A percentile compares a stretch with the other conserved stretches of the same genome.
Conservation (phyloP, 208 protist genomes). For the Wallacemonas collosoma region DNA sequence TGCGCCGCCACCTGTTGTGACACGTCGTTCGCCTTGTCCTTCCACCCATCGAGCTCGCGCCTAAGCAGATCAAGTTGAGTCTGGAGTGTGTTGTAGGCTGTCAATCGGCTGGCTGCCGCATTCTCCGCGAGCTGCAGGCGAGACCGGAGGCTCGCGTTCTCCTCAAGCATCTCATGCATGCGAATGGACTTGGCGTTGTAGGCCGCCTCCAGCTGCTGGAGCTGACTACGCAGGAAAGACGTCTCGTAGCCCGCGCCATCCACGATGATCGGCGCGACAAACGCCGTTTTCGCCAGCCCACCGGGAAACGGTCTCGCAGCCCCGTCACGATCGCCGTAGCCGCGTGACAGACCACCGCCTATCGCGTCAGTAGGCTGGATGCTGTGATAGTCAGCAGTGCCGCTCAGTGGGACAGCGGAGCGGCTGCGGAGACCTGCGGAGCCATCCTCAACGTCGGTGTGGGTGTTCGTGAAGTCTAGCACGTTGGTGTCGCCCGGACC, state of each 20-base stretch:
- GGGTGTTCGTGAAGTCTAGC: neutral
- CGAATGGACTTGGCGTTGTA: slow-evolving; percentile 85
- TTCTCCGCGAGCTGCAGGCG: slow-evolving; percentile 48
- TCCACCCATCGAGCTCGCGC: slow-evolving; percentile 74
- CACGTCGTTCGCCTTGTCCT: slow-evolving; percentile 29
- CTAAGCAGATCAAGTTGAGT: slow-evolving; percentile 34
- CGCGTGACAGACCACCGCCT: no score
- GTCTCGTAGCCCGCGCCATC: slow-evolving; percentile 81
- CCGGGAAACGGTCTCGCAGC: no score
- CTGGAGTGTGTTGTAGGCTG: slow-evolving; percentile 39
- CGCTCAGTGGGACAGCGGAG: no score
- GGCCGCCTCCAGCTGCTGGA: slow-evolving; percentile 85
- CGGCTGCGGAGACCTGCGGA: neutral
- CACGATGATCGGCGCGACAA: slow-evolving; percentile 33
- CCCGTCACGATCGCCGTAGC: no score
- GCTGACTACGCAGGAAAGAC: slow-evolving; percentile 72
- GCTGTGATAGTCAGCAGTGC: no score
- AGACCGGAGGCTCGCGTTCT: slow-evolving; percentile 48
- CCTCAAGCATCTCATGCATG: slow-evolving; percentile 75
- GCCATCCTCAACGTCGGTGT: neutral
- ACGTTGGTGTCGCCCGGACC: slow-evolving; percentile 9
- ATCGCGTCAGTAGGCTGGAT: no score
- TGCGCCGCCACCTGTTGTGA: slow-evolving; percentile 30
- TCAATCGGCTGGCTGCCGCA: slow-evolving; percentile 28
- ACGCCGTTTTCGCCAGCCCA: no score